These are phyloP conservation scores for Pontederia paniculata DNA, from an alignment of 176 grass and related monocot species.

Conservation along the genomic window DNA sequence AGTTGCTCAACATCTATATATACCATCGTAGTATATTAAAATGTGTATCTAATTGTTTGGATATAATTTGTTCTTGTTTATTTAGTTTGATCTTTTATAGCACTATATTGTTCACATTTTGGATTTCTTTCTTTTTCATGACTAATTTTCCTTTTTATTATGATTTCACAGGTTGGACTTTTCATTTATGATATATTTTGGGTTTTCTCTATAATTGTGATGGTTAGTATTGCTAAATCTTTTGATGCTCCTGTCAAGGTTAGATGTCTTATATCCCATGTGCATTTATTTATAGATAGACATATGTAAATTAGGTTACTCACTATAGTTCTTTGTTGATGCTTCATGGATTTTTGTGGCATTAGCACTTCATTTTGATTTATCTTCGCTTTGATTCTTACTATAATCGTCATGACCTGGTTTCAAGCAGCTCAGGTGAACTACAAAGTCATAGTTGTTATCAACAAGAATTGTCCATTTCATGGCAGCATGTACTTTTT, in stretches of 20 bases:
- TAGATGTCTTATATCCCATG: slow-evolving; percentile 1
- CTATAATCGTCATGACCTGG: slow-evolving; percentile 90
- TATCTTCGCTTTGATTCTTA: slow-evolving; percentile 52
- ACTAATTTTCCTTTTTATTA: background rate
- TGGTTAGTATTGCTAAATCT: slow-evolving; percentile 96
- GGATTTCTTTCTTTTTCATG: slow-evolving; percentile 15
- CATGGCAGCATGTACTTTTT: background rate
- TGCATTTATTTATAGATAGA: no score
- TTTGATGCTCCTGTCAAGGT: slow-evolving; percentile 99
- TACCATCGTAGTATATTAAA: background rate
- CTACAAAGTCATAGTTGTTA: background rate
- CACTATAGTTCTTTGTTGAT: slow-evolving; percentile 1
- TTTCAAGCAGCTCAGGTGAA: slow-evolving; percentile 85
- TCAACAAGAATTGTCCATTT: background rate
- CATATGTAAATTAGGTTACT: no score
- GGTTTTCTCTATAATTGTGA: slow-evolving; percentile 94
- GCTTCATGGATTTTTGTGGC: slow-evolving; percentile 75
- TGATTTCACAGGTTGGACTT: slow-evolving; percentile 39
- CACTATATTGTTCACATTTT: background rate
- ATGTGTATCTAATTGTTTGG: background rate
- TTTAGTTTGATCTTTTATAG: background rate
- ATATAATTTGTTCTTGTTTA: background rate
- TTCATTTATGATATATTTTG: slow-evolving; percentile 98
- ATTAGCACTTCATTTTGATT: slow-evolving; percentile 77
- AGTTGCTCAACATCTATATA: no score